A percentile compares a stretch with the other conserved stretches of the same genome.
Evolutionary conservation across 1,284 basidiomycete species (phyloP).

Genomic region (Pseudozyma pruni): DNA sequence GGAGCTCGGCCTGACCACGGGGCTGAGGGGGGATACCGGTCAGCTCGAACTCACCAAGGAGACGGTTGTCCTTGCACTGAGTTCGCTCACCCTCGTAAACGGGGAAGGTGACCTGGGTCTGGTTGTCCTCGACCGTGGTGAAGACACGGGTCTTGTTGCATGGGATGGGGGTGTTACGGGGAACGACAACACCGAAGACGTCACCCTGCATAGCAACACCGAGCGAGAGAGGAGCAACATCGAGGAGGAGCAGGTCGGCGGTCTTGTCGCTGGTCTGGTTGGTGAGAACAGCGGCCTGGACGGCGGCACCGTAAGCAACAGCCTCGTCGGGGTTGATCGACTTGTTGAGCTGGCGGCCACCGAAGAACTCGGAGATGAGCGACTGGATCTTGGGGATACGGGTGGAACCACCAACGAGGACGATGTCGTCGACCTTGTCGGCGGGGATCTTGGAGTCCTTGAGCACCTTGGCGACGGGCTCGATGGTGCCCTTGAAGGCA

Average conservation of each 20-base stretch:
- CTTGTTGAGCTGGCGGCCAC: slow-evolving; percentile 97
- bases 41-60: slow-evolving; percentile 68
- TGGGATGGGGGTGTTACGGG: slow-evolving; percentile 68
- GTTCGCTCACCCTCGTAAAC: slow-evolving; percentile 68
- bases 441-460: slow-evolving; percentile 98
- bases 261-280: slow-evolving; percentile 69
- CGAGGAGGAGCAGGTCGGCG: slow-evolving; percentile 67
- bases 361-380: slow-evolving; percentile 97
- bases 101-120: slow-evolving; percentile 68
- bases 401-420: slow-evolving; percentile 98
- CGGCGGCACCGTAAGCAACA: slow-evolving; percentile 69
- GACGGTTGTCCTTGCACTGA: slow-evolving; percentile 68
- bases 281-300: slow-evolving; percentile 67
- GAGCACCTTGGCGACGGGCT: slow-evolving; percentile 98
- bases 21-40: slow-evolving; percentile 68
- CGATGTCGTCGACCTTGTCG: slow-evolving; percentile 98
- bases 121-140: slow-evolving; percentile 68
- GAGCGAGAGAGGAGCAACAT: slow-evolving; percentile 68
- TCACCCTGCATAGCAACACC: slow-evolving; percentile 69
- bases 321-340: slow-evolving; percentile 74
- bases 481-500: slow-evolving; percentile 95
- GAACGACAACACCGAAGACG: slow-evolving; percentile 67
- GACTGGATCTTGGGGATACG: slow-evolving; percentile 99
- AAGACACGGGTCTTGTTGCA: slow-evolving; percentile 68
- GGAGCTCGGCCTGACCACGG: slow-evolving; percentile 66